phyloP scores from a whole-genome alignment of 805 yeast genomes.

The Saccharomyces eubayanus region DNA sequence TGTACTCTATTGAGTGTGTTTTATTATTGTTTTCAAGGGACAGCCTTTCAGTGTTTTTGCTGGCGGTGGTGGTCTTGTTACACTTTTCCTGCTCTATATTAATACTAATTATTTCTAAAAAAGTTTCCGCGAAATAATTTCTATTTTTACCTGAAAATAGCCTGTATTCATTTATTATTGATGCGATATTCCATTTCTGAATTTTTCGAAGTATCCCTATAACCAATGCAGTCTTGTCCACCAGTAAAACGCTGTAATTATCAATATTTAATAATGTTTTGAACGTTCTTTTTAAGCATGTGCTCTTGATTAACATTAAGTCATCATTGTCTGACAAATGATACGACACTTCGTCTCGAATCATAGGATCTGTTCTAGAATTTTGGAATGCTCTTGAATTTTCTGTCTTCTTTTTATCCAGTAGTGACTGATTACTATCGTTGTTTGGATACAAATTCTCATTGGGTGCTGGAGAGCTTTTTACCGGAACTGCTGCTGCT shows the following conservation, averaged over 20 bases:
- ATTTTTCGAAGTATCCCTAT: conserved; percentile 75
- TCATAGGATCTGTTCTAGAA: conserved; percentile 1
- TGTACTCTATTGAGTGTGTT: neutral
- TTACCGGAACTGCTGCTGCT: conserved; percentile 14
- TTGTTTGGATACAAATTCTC: neutral
- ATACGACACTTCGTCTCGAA: conserved; percentile 3
- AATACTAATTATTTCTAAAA: conserved; percentile 60
- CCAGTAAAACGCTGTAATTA: conserved; percentile 59
- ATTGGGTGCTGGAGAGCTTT: conserved; percentile 5
- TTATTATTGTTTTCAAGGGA: neutral
- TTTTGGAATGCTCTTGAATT: neutral
- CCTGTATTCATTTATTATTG: conserved; percentile 78
- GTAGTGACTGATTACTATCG: neutral
- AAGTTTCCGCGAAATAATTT: conserved; percentile 74
- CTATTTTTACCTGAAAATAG: conserved; percentile 63
- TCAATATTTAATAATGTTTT: conserved; percentile 52
- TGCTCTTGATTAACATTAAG: conserved; percentile 71
- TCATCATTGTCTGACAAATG: conserved; percentile 39
- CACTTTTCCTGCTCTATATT: conserved; percentile 26
- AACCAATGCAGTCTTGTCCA: conserved; percentile 73
- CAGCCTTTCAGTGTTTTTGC: neutral
- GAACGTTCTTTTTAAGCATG: conserved; percentile 56
- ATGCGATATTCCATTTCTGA: conserved; percentile 82
- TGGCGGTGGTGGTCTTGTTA: neutral
- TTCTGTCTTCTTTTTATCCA: neutral